Evolutionary conservation across 805 yeast genomes (phyloP), one percentile per base, ranked within the genome.

Genomic region (Pichia gijzeniarum): DNA sequence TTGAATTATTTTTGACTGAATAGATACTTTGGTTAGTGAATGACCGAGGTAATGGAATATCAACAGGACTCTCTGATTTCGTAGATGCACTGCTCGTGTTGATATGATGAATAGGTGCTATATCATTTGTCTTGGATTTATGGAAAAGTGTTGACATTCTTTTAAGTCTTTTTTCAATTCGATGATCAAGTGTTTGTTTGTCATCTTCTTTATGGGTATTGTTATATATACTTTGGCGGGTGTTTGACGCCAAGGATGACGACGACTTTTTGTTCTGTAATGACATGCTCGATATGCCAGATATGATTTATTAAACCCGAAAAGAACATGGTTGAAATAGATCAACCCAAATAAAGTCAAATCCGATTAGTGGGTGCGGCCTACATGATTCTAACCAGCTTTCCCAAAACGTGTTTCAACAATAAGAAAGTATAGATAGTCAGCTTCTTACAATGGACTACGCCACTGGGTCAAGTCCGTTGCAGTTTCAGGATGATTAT

Each of bases 1-100:
- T 54, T 50, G 46, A 50, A 10, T 38, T 47, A 28, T 47, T 47
- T 19, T 19, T 31, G 17, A 44, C 30, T 2, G 47, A 27, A 45
- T 47, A 51, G 16, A 45, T 12, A 31, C 44, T 36, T 8, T 33
- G n/a, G 30, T 20, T 17, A 19, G 25, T 35, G n/a, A 10, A 12
- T 18, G 44, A 35, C 13, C 30, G 36, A 6, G 48, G 44, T 13
- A 35, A 18, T 35, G 44, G 44, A 17, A 44, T 17, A 21, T 40
- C 41, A 2, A 25, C 14, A 8, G 45, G 34, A 19, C 32, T 30
- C 18, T 30, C 21, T 3, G 34, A 16, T 5, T 35, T 27, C 16
- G 14, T 27, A 4, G 25, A 17, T 12, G 28, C 16, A 17, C 35
- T 35, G 13, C 17, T 9, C 17, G 40, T 17, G 18, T 41, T 25